Base-by-base conservation (phyloP, 2,329 filamentous ascomycete species). In the Ophiosphaerella herpotricha region DNA sequence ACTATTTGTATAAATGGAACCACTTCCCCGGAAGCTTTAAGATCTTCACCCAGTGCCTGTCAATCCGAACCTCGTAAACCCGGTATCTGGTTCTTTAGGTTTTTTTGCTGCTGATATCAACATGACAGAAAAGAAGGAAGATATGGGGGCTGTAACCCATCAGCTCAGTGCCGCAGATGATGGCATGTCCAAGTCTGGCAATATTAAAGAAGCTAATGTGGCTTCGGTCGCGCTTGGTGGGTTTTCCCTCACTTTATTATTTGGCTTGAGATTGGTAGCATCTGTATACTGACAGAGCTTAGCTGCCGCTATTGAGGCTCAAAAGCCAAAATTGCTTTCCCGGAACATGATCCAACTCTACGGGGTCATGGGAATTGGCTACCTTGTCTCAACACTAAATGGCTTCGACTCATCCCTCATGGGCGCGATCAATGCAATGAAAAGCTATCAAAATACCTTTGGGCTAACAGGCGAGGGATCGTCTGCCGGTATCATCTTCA, bases 361-460 rank as follows among this genome's bases (percentile, higher is more conserved):
- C 52, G 50, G 53, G 24, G 68, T 71, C 52, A 70, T 71, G 66
- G 65, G 59, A 42, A 55, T 72, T 24, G 66, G 67, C 1, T 72
- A 71, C 41, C 63, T 71, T 8, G 66, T 71, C 21, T 70, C 66
- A 9, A 71, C 68, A 5, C 60, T 71, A 50, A 71, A 71, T 53
- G 68, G 67, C 5, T 71, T 69, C 50, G 72, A 75, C 41, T 67
- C 63, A 4, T 71, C 67, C 7, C 60, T 75, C 26, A 75, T 75
- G 73, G 75, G 75, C n/a, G 74, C 77, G 5, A 81, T 84, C 52
- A 82, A 82, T 51, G 79, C 79, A 39, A 82, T 83, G 75, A 42
- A 72, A 0, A 66, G 75, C 1, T 84, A 82, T 58, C 80, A 81
- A 46, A 52, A 67, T 0, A 79, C 76, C 4, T 83, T 83, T 48